Conservation (phyloP, 352 stramenopile species). For the Phytophthora tentaculata region DNA sequence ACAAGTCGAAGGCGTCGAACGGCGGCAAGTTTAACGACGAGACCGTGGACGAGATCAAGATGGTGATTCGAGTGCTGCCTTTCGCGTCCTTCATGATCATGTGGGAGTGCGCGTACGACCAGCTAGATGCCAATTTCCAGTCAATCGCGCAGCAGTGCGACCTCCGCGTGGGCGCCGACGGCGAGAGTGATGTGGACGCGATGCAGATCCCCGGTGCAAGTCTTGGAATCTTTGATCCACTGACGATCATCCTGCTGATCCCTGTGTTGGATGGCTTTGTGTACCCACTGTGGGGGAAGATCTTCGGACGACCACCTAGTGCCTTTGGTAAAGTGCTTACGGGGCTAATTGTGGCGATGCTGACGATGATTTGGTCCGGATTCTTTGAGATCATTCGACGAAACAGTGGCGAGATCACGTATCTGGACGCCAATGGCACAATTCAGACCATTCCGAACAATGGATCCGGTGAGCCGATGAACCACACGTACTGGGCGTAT, state of each 20-base stretch:
- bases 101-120: conserved; percentile 89
- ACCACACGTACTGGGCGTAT: conserved; percentile 82
- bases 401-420: conserved; percentile 50
- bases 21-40: conserved; percentile 83
- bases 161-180: conserved; percentile 54
- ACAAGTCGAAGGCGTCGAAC: conserved; percentile 87
- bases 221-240: conserved; percentile 86
- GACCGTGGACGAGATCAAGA: conserved; percentile 87
- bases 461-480: conserved; percentile 78
- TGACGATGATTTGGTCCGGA: conserved; percentile 89
- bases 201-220: conserved; percentile 77
- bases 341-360: conserved; percentile 72
- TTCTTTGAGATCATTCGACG: conserved; percentile 80
- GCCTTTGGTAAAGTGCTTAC: conserved; percentile 84
- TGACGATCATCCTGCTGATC: conserved; percentile 86
- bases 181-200: conserved; percentile 34
- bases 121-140: conserved; percentile 89
- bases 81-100: conserved; percentile 92
- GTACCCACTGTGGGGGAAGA: conserved; percentile 68
- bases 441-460: conserved; percentile 50
- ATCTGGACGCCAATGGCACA: conserved; percentile 35
- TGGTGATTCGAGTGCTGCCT: conserved; percentile 83
- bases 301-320: conserved; percentile 65
- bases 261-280: conserved; percentile 75
- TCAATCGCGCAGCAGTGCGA: conserved; percentile 88